A percentile compares a stretch with the other conserved stretches of the same genome.
These are phyloP conservation scores for Pleurotus tuoliensis DNA, from an alignment of 768 basidiomycete species.

Conservation along the genomic window DNA sequence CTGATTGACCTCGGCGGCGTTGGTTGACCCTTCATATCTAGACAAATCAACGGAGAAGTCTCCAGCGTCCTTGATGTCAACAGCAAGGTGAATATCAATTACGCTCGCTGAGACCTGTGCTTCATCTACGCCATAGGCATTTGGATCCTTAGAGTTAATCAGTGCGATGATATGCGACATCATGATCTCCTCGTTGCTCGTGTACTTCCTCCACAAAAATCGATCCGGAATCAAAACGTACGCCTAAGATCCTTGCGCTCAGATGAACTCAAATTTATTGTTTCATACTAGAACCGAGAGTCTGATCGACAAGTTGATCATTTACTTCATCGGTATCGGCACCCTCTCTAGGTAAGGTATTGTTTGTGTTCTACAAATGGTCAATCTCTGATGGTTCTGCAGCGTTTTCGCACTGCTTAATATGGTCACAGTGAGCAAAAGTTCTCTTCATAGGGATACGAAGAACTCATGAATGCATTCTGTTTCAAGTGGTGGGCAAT, in stretches of 20 bases:
- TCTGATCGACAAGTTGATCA: neutral
- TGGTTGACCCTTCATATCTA: neutral
- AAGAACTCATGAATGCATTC: neutral
- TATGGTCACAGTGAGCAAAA: neutral
- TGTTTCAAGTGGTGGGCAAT: neutral
- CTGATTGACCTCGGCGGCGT: neutral
- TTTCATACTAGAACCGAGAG: neutral
- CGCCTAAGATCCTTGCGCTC: neutral
- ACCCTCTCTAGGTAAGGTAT: neutral
- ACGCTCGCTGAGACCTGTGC: neutral
- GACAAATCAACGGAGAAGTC: neutral
- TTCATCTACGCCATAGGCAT: neutral
- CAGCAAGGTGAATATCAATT: neutral
- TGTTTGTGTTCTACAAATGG: neutral
- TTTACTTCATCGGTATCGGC: neutral
- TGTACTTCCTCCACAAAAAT: constrained; percentile 2
- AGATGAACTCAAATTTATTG: neutral
- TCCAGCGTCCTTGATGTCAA: neutral
- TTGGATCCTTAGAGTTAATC: neutral
- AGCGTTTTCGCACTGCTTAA: neutral
- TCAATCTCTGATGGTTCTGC: neutral
- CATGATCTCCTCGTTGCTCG: neutral
- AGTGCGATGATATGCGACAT: constrained; percentile 4
- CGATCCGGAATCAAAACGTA: constrained; percentile 5
- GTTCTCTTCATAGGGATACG: neutral